These are phyloP conservation scores for Arabis hirsuta DNA, from an alignment of 345 rosid genomes.

Conservation along the genomic window DNA sequence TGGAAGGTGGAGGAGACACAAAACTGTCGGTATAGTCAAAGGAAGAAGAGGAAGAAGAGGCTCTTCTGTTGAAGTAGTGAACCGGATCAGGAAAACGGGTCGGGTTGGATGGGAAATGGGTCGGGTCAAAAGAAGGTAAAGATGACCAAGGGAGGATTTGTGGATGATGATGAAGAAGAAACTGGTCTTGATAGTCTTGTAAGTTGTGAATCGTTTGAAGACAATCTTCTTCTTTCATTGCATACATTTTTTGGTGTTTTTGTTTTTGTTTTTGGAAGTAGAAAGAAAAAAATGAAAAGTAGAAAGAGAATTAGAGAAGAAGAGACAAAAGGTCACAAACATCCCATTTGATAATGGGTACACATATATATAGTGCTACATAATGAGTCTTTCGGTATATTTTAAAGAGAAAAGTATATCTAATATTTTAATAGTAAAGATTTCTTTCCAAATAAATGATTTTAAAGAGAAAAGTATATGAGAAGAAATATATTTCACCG, in stretches of 20 bases:
- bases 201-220: conserved; percentile 62
- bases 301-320: conserved; percentile 29
- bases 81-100: conserved; percentile 65
- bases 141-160: conserved; percentile 43
- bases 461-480: background rate
- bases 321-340: conserved; percentile 48
- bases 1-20: conserved; percentile 43
- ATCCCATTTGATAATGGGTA: conserved; percentile 42
- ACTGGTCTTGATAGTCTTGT: conserved; percentile 71
- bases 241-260: conserved; percentile 49
- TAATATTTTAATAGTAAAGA: conserved; percentile 5
- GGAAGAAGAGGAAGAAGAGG: conserved; percentile 48
- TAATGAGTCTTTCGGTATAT: conserved; percentile 7
- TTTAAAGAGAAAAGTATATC: background rate
- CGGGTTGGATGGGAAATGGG: conserved; percentile 46
- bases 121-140: conserved; percentile 40
- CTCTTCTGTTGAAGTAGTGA: conserved; percentile 71
- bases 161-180: conserved; percentile 61
- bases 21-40: conserved; percentile 37
- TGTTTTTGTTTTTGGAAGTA: conserved; percentile 20
- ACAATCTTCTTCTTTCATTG: conserved; percentile 74
- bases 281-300: conserved; percentile 22
- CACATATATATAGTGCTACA: conserved; percentile 37
- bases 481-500: conserved; percentile 15
- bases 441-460: conserved; percentile 18